Conservation (phyloP, 345 rosid genomes). For the Angophora floribunda region DNA sequence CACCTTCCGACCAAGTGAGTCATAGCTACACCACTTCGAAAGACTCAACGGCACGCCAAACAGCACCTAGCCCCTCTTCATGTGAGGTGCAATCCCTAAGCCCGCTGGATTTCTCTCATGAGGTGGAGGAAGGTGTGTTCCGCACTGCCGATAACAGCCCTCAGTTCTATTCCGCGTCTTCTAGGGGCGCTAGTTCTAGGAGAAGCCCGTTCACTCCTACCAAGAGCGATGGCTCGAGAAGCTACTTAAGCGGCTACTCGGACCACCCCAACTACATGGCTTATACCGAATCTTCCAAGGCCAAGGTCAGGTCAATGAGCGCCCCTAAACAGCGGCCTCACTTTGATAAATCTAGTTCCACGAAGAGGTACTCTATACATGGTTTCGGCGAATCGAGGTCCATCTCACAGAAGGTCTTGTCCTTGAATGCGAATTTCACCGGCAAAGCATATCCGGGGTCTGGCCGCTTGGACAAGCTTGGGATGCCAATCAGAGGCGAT, state of each 20-base stretch:
- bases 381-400: conserved; percentile 37
- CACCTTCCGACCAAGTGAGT: conserved; percentile 24
- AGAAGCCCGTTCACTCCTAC: conserved; percentile 61
- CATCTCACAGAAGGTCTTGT: conserved; percentile 31
- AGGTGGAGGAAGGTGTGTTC: conserved; percentile 31
- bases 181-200: conserved; percentile 39
- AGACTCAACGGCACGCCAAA: conserved; percentile 17
- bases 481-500: conserved; percentile 52
- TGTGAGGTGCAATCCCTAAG: conserved; percentile 41
- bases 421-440: conserved; percentile 42
- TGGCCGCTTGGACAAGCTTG: conserved; percentile 80
- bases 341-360: conserved; percentile 58
- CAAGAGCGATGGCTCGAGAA: conserved; percentile 47
- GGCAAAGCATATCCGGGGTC: conserved; percentile 91
- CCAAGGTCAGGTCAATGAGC: conserved; percentile 66
- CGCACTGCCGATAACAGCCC: conserved; percentile 78
- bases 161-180: conserved; percentile 56
- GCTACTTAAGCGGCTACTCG: conserved; percentile 35
- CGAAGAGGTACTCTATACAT: conserved; percentile 42
- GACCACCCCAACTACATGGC: conserved; percentile 91
- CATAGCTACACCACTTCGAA: conserved; percentile 33
- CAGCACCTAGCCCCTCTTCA: conserved; percentile 42
- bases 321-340: conserved; percentile 81
- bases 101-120: conserved; percentile 29
- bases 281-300: conserved; percentile 78